Conservation (phyloP, 148 eudicot genomes). For the Persicaria tinctoria region DNA sequence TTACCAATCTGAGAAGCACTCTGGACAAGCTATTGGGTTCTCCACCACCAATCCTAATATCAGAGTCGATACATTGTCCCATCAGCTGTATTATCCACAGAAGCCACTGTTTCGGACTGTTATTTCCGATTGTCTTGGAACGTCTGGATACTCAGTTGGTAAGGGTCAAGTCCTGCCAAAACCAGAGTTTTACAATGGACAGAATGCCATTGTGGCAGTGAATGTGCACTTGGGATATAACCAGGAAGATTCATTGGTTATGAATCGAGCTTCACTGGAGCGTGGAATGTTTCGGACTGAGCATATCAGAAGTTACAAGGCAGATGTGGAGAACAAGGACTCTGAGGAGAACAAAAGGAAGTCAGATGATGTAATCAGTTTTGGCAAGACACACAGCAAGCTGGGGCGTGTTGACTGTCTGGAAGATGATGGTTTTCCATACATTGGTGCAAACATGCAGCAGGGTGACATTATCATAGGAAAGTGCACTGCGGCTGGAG, state of each 20-base stretch:
- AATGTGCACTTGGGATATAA: slow-evolving; percentile 92
- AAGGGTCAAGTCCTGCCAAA: slow-evolving; percentile 39
- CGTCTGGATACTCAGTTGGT: slow-evolving; percentile 28
- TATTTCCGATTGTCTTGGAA: slow-evolving; percentile 76
- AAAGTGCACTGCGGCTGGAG: slow-evolving; percentile 65
- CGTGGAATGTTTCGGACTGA: slow-evolving; percentile 95
- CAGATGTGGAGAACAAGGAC: slow-evolving; percentile 77
- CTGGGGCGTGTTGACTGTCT: slow-evolving; percentile 82
- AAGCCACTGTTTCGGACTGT: slow-evolving; percentile 75
- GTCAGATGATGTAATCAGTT: slow-evolving; percentile 49
- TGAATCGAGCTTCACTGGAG: slow-evolving; percentile 88
- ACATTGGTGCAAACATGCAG: slow-evolving; percentile 76
- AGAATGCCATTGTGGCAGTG: slow-evolving; percentile 95
- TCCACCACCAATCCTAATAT: slow-evolving; percentile 70
- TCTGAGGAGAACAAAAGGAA: slow-evolving; percentile 44
- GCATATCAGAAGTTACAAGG: slow-evolving; percentile 82
- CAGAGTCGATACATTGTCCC: slow-evolving; percentile 72
- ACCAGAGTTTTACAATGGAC: slow-evolving; percentile 79
- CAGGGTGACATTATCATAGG: slow-evolving; percentile 87
- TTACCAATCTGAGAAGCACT: slow-evolving; percentile 87
- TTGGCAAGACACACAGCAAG: slow-evolving; percentile 85
- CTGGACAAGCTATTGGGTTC: slow-evolving; percentile 90
- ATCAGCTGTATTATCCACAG: slow-evolving; percentile 85
- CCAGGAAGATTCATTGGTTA: slow-evolving; percentile 93
- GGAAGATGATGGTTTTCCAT: slow-evolving; percentile 96